Evolutionary conservation across 495 filamentous ascomycete species (phyloP).

Genomic region (Lindgomyces ingoldianus): DNA sequence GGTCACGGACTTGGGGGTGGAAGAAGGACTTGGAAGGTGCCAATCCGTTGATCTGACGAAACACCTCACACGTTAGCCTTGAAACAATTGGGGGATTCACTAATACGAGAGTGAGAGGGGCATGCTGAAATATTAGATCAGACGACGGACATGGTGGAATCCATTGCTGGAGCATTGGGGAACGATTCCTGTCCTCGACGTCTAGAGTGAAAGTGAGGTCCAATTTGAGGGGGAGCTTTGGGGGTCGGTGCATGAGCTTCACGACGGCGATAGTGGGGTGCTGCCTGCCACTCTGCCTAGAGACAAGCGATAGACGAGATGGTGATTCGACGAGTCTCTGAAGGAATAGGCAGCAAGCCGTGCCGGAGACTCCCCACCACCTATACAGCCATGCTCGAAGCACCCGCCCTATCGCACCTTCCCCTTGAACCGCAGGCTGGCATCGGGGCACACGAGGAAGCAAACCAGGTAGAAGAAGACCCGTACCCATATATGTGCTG

Average conservation of each 20-base stretch:
- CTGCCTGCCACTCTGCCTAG: constrained; percentile 33
- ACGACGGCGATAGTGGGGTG: constrained; percentile 20
- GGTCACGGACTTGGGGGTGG: constrained; percentile 41
- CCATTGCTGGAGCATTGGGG: constrained; percentile 7
- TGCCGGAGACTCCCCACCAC: not conserved
- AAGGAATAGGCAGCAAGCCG: not conserved
- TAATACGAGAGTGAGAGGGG: constrained; percentile 4
- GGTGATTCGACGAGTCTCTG: not conserved
- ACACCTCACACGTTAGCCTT: constrained; percentile 31
- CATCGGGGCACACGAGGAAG: not conserved
- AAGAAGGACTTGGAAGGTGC: constrained; percentile 46
- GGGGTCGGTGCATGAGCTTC: constrained; percentile 9
- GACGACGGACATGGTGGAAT: not conserved
- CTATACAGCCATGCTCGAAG: not conserved
- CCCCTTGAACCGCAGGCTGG: not conserved
- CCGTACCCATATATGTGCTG: constrained; percentile 43
- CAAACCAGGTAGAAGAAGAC: constrained; percentile 14
- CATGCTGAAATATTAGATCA: not conserved
- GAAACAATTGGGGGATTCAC: constrained; percentile 21
- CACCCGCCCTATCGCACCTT: constrained; percentile 8
- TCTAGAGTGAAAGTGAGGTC: not conserved
- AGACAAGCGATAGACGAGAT: not conserved
- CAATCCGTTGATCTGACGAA: constrained; percentile 41
- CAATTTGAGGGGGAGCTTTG: constrained; percentile 7
- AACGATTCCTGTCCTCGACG: not conserved